Percentiles rank a stretch among this genome's conserved stretches.
Conservation (phyloP, 2,329 filamentous ascomycete species). For the Aspergillus terreus region DNA sequence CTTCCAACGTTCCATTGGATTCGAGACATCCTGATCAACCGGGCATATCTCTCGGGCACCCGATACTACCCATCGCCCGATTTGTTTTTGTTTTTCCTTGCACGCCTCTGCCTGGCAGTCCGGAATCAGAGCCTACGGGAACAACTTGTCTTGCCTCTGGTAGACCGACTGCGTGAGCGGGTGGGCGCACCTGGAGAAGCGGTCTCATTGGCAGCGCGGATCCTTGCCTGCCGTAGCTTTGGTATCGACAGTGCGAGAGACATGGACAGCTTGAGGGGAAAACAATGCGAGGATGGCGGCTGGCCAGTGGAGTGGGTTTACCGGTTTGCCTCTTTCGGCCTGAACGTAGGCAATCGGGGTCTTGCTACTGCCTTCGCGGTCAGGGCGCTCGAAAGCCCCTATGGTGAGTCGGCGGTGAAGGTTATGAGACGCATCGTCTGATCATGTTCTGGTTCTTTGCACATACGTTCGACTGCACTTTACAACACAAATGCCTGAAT, state of each 20-base stretch:
- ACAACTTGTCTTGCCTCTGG: not conserved
- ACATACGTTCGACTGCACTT: no score
- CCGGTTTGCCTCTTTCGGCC: constrained; percentile 1
- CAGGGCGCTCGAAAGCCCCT: not conserved
- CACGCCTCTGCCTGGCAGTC: constrained; percentile 5
- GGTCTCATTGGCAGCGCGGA: not conserved
- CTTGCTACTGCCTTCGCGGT: constrained; percentile 4
- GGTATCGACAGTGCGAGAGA: not conserved
- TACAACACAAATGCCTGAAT: no score
- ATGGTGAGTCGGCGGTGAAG: not conserved
- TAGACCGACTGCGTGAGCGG: constrained; percentile 1
- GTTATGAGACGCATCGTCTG: no score
- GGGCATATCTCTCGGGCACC: constrained; percentile 31
- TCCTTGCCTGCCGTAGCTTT: not conserved
- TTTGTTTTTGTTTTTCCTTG: constrained; percentile 29
- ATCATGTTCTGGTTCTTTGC: no score
- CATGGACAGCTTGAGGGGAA: constrained; percentile 17
- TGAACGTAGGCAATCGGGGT: not conserved
- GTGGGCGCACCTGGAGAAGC: not conserved
- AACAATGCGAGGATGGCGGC: constrained; percentile 33
- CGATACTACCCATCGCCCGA: constrained; percentile 31
- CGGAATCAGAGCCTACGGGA: not conserved
- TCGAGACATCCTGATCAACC: constrained; percentile 14
- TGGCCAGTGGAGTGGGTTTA: constrained; percentile 26
- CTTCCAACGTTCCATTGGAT: constrained; percentile 23